A percentile compares a stretch with the other conserved stretches of the same genome.
Conservation (phyloP, 2,329 filamentous ascomycete species). For the Arachnomyces sp. region DNA sequence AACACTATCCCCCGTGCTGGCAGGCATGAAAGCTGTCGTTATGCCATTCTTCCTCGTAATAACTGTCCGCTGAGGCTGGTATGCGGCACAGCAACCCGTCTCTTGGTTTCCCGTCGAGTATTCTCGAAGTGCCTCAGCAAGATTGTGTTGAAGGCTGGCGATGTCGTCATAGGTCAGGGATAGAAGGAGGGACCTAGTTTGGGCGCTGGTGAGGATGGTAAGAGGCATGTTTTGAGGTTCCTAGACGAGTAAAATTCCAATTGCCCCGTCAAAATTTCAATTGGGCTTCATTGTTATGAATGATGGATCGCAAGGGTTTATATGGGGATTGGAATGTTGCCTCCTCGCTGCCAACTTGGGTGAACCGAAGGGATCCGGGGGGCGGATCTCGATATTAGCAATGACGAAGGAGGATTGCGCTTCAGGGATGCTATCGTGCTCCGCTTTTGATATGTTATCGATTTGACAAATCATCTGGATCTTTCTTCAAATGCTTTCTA, state of each 20-base stretch:
- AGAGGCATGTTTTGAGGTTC: conserved; percentile 43
- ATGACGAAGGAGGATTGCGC: neutral
- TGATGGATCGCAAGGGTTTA: neutral
- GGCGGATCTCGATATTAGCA: neutral
- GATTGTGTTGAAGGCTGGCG: conserved; percentile 46
- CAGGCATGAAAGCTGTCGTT: conserved; percentile 60
- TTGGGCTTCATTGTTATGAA: too few species aligned
- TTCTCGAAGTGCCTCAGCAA: conserved; percentile 54
- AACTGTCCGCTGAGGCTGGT: conserved; percentile 54
- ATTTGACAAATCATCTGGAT: too few species aligned
- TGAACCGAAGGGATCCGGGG: neutral
- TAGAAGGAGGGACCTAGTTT: conserved; percentile 49
- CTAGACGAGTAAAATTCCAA: neutral
- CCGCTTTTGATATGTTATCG: too few species aligned
- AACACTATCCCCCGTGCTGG: conserved; percentile 49
- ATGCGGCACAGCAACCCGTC: conserved; percentile 49
- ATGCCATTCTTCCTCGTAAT: conserved; percentile 54
- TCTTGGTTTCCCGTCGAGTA: conserved; percentile 57
- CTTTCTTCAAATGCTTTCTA: too few species aligned
- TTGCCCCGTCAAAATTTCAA: neutral
- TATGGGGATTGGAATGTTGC: conserved; percentile 3
- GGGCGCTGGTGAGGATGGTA: conserved; percentile 49
- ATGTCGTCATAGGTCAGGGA: conserved; percentile 51
- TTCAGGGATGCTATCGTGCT: too few species aligned
- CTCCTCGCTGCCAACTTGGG: too few species aligned